Evolutionary conservation across 371 early-diverging fungal species (phyloP), one percentile per base, ranked within the genome.

Genomic region (Coemansia sp.): DNA sequence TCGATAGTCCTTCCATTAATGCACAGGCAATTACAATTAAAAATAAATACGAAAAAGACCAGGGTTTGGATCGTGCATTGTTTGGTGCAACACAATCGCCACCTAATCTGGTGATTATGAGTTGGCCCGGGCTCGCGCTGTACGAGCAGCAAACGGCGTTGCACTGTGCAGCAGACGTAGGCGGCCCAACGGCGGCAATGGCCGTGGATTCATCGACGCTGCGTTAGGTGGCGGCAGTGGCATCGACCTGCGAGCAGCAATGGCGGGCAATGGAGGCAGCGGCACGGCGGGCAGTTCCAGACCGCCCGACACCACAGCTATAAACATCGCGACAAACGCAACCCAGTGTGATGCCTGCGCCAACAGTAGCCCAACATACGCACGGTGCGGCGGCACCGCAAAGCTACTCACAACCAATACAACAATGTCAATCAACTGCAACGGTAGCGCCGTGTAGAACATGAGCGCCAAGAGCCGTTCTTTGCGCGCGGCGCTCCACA

Each of bases 341-440:
- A 58, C 21, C 76, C 76, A 75, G 39, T 71, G 76, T 21, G 68
- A 64, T 0, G 71, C 67, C 67, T 75, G 76, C n/a, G 61, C 68
- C 61, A 75, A 42, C 56, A 75, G 16, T 47, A 75, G 50, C 21
- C 64, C 76, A 0, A 71, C 64, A 13, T 52, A 75, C 5, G 76
- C 76, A 7, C 40, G 42, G 22, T 75, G 76, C 27, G 71, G 48
- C 14, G 76, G 76, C 14, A 75, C 68, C 0, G 76, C 76, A 27
- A 75, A 71, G 40, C 53, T 50, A 18, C 52, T n/a, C 3, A 55
- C 63, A 13, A 71, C n/a, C n/a, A 71, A 21, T 3, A 61, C 50
- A 4, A 24, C 29, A 13, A 64, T 24, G 34, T 75, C 76, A 5
- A 71, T 40, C 21, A 21, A 8, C 64, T 75, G 76, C 48, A 64